phyloP scores from a whole-genome alignment of 352 stramenopile genomes.

The Blastocystis sp. region DNA sequence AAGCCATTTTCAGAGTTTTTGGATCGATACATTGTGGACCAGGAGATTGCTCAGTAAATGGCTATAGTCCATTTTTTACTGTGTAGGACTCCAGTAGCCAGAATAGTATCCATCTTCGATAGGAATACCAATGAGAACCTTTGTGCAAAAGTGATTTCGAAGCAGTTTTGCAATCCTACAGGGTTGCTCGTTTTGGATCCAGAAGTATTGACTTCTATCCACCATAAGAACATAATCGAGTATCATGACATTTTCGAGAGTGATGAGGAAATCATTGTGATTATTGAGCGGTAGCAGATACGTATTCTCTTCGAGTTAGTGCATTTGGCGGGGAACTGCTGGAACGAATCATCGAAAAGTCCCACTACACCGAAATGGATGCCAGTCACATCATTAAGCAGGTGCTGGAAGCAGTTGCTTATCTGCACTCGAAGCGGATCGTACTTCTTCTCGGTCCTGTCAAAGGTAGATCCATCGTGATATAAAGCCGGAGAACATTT shows the following conservation, averaged over 20 bases:
- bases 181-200: slow-evolving; percentile 21
- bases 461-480: slow-evolving; percentile 38
- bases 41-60: slow-evolving; percentile 6
- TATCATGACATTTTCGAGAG: slow-evolving; percentile 55
- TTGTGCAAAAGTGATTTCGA: slow-evolving; percentile 49
- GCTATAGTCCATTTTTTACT: background rate
- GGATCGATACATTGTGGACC: slow-evolving; percentile 30
- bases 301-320: background rate
- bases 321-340: slow-evolving; percentile 21
- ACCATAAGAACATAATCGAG: slow-evolving; percentile 57
- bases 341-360: slow-evolving; percentile 29
- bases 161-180: slow-evolving; percentile 30
- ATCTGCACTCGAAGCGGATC: slow-evolving; percentile 50
- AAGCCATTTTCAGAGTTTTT: slow-evolving; percentile 49
- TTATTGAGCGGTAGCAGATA: background rate
- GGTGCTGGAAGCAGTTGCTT: slow-evolving; percentile 23
- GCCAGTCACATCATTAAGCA: slow-evolving; percentile 51
- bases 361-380: slow-evolving; percentile 1
- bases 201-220: slow-evolving; percentile 29
- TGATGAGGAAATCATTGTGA: slow-evolving; percentile 50
- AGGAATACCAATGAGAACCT: slow-evolving; percentile 15
- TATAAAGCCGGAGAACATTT: slow-evolving; percentile 51
- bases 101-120: slow-evolving; percentile 46
- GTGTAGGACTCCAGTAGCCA: slow-evolving; percentile 33
- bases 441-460: background rate